Conservation (phyloP, 2,329 filamentous ascomycete genomes). For the Metarhizium brunneum region DNA sequence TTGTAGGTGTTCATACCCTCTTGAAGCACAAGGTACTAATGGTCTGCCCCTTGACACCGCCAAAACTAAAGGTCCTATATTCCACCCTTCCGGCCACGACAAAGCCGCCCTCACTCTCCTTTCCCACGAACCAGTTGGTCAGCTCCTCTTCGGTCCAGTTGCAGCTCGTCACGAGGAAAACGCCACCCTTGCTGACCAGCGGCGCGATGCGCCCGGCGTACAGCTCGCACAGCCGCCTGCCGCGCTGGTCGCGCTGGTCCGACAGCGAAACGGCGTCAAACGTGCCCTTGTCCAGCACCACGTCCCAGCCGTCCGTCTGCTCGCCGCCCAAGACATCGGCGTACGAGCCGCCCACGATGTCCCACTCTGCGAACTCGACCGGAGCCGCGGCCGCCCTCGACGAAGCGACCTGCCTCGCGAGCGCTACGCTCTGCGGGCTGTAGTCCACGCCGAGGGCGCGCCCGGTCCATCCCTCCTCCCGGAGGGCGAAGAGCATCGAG, state of each 20-base stretch:
- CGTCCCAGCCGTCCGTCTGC: conserved; percentile 58
- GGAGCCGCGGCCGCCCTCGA: conserved; percentile 11
- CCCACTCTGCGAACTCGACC: conserved; percentile 48
- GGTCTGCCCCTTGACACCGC: conserved; percentile 77
- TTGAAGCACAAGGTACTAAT: conserved; percentile 81
- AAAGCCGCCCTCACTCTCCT: conserved; percentile 30
- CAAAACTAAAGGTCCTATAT: conserved; percentile 84
- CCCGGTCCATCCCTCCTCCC: conserved; percentile 55
- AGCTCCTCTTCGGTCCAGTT: conserved; percentile 96
- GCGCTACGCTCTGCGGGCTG: conserved; percentile 60
- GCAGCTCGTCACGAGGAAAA: conserved; percentile 85
- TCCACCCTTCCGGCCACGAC: conserved; percentile 58
- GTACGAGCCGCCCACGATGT: conserved; percentile 43
- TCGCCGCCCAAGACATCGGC: conserved; percentile 21
- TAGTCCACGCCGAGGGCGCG: conserved; percentile 84
- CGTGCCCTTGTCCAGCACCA: conserved; percentile 95
- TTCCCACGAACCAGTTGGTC: conserved; percentile 60
- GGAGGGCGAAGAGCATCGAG: conserved; percentile 74
- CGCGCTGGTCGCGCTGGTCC: conserved; percentile 35
- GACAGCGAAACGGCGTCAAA: conserved; percentile 90
- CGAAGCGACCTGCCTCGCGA: conserved; percentile 57
- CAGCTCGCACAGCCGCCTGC: conserved; percentile 49
- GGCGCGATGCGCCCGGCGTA: conserved; percentile 62
- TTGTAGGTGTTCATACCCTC: conserved; percentile 20
- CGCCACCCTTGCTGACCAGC: conserved; percentile 61